Percentiles rank a stretch among this genome's conserved stretches.
phyloP scores from a whole-genome alignment of 495 filamentous ascomycete genomes.

The Neurospora sp. region DNA sequence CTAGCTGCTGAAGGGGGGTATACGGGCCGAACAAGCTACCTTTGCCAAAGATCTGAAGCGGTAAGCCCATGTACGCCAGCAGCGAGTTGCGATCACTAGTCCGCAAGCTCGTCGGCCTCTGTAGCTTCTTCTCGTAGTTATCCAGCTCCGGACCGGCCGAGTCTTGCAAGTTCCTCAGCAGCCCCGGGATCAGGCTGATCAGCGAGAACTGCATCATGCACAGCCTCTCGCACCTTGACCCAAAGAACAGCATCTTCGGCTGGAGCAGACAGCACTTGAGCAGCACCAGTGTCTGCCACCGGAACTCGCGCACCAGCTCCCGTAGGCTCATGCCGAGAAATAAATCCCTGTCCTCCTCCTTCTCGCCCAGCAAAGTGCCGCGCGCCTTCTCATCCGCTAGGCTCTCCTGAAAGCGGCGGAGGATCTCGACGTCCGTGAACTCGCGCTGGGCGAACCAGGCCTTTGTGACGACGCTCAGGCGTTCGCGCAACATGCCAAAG shows the following conservation, averaged over 20 bases:
- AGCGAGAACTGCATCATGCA: slow-evolving; percentile 99
- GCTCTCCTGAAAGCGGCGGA: slow-evolving; percentile 83
- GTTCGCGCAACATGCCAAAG: slow-evolving; percentile 71
- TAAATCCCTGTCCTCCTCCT: slow-evolving; percentile 68
- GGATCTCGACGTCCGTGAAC: slow-evolving; percentile 43
- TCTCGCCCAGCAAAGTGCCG: slow-evolving; percentile 43
- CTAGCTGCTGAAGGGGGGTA: slow-evolving; percentile 90
- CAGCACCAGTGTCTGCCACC: slow-evolving; percentile 83
- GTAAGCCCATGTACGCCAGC: slow-evolving; percentile 86
- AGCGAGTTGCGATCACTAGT: slow-evolving; percentile 89
- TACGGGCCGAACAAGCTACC: slow-evolving; percentile 95
- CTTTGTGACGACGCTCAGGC: slow-evolving; percentile 76
- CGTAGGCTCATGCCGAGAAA: slow-evolving; percentile 87
- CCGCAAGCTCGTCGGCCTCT: slow-evolving; percentile 72
- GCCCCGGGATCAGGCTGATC: slow-evolving; percentile 84
- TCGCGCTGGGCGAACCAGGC: slow-evolving; percentile 97
- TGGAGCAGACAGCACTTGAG: slow-evolving; percentile 90
- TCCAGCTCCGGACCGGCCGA: slow-evolving; percentile 86
- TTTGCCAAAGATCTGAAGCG: slow-evolving; percentile 92
- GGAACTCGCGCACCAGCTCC: slow-evolving; percentile 88
- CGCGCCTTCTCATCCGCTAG: slow-evolving; percentile 52
- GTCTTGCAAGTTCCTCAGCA: slow-evolving; percentile 78
- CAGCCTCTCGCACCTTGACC: slow-evolving; percentile 81
- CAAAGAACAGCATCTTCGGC: slow-evolving; percentile 99
- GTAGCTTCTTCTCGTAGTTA: slow-evolving; percentile 63